Base-by-base conservation (phyloP, 1,284 basidiomycete species). In the Cryptococcus maquisensis region DNA sequence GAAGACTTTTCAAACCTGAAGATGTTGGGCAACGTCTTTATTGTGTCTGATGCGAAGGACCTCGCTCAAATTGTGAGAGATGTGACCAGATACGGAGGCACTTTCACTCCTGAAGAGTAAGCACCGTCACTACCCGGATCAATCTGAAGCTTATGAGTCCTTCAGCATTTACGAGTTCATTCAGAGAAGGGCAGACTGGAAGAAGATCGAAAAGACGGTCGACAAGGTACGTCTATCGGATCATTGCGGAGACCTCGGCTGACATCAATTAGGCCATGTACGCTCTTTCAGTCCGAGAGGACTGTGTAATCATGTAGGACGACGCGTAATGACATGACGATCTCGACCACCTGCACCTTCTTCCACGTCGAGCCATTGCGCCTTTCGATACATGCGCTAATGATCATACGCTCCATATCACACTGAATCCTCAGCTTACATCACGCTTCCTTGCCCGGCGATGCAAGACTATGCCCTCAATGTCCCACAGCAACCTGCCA, bases 1-100 rank as follows among this genome's bases (percentile, higher is more conserved):
- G 81, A 85, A 0, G 91, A 96, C 61, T 98, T 98, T 66, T 86
- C 91, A 15, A 87, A 93, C 64, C 81, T 98, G 53, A 97, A 96
- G 75, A 94, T 97, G 89, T 80, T 98, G 7, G 94, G 93, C 0
- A 92, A 96, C 67, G 88, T 98, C 8, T 98, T 87, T 72, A 90
- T 97, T 47, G 78, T 82, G 23, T 77, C 77, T 16, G 90, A 94
- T 59, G 91, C 91, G 0, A 94, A 92, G 66, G 93, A 98, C 69
- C 80, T 98, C 4, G 93, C 92, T 28, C 87, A 91, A 76, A 94
- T 98, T 65, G 91, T 97, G 20, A 80, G 91, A 59, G 94, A 98
- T 75, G 90, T 95, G 5, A 90, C 90, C 12, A 81, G 93, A 41
- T 96, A 96, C 72, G 92, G 93, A 0, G 93, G 94, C 4, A 86